Conservation (phyloP, 495 filamentous ascomycete genomes). For the Aspergillus affinis region DNA sequence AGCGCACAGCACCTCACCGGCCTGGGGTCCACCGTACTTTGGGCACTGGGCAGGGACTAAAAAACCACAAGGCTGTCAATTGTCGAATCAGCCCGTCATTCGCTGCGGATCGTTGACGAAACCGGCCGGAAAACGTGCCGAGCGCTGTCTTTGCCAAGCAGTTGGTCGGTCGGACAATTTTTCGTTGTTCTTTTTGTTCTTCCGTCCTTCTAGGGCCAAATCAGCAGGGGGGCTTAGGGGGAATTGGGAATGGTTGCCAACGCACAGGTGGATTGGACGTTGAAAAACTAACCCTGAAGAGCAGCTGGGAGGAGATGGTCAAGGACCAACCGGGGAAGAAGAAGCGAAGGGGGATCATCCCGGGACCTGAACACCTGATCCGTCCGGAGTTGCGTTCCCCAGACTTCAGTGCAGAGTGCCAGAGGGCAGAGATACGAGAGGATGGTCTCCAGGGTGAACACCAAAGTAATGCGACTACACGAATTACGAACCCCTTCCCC, state of each 20-base stretch:
- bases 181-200: neutral
- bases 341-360: too few relatives aligned
- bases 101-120: neutral
- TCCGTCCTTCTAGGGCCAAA: neutral
- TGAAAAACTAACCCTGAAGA: too few relatives aligned
- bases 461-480: neutral
- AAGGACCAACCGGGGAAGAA: neutral
- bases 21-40: neutral
- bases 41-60: neutral
- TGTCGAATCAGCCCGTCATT: slow-evolving; percentile 8
- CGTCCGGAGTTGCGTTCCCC: neutral
- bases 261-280: too few relatives aligned
- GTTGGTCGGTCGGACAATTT: neutral
- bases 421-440: too few relatives aligned
- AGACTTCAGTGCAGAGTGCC: neutral
- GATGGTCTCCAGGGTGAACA: too few relatives aligned
- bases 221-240: neutral
- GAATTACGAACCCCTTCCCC: too few relatives aligned
- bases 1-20: too few relatives aligned
- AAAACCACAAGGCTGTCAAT: slow-evolving; percentile 12
- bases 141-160: neutral
- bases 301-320: too few relatives aligned
- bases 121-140: slow-evolving; percentile 12
- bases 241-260: too few relatives aligned
- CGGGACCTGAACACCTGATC: neutral